These are phyloP conservation scores for Fraxinus nigra DNA, from an alignment of 305 asterid genomes.

Conservation along the genomic window DNA sequence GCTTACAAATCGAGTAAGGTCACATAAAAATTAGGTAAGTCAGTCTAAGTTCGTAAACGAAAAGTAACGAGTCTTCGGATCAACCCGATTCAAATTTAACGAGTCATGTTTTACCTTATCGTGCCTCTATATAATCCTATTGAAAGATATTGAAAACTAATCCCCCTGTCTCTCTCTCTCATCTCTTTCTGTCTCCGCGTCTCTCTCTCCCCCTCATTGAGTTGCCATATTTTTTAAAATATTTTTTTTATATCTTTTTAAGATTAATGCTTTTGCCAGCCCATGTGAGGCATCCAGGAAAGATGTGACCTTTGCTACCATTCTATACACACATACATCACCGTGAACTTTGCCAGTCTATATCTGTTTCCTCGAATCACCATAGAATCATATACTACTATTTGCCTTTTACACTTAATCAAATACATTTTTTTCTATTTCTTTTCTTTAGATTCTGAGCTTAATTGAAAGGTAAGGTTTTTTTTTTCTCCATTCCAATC, in stretches of 20 bases:
- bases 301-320: conserved; percentile 1
- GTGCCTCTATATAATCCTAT: neutral
- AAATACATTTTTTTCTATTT: neutral
- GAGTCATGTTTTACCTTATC: neutral
- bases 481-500: conserved; percentile 6
- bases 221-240: neutral
- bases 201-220: neutral
- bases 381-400: neutral
- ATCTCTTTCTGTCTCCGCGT: neutral
- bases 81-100: neutral
- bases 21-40: neutral
- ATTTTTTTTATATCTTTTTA: no score
- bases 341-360: neutral
- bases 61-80: neutral
- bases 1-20: neutral
- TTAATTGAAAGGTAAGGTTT: conserved; percentile 27
- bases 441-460: conserved; percentile 14
- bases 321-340: neutral
- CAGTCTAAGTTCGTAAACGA: neutral
- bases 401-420: neutral
- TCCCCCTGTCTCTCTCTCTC: neutral
- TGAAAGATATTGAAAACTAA: neutral
- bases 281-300: neutral
- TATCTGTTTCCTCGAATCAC: neutral
- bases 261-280: neutral